Evolutionary conservation across 306 rosid genomes (phyloP), one percentile per base, ranked within the genome.

Genomic region (Acacia crassicarpa): DNA sequence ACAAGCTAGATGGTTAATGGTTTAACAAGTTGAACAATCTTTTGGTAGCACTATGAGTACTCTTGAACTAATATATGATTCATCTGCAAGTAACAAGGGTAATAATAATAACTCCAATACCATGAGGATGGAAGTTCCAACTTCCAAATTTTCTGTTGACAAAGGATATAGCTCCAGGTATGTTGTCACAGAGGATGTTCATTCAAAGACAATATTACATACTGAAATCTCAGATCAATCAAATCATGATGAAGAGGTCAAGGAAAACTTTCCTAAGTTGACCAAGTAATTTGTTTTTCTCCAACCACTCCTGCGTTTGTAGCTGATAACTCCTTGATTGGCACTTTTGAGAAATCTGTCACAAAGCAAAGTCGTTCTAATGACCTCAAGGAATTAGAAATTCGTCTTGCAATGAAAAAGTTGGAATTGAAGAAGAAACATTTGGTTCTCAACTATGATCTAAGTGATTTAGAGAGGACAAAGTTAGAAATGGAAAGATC

Each of bases 21-120:
- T 88, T 84, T 95, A 72, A 74, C 87, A 30, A 86, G 80, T 95
- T 82, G 97, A 95, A 76, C 84, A 82, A 58, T 95, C 99, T 76
- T 95, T 95, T 78, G 75, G 84, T 17, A 92, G 96, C 88, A 93
- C 97, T 41, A 84, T 93, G 88, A 92, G 85, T 83, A 93, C 97
- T 77, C 95, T 91, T 30, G 86, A 78, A 78, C 87, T 83, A 72
- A 85, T 95, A 81, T 87, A 88, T 69, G 90, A 89, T 44, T 86
- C 93, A 73, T 81, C 93, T 10, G 32, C 61, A 41, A 74, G 72
- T 76, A 81, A 59, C 35, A 90, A 82, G n/a, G 82, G 81, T 66
- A 32, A 72, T 72, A 70, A 68, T n/a, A 56, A 56, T 17, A 51
- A 17, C 73, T 67, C 62, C 46, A 77, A 82, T 73, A 74, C 77